Evolutionary conservation across 345 rosid genomes (phyloP).

Genomic region (Camelina neglecta): DNA sequence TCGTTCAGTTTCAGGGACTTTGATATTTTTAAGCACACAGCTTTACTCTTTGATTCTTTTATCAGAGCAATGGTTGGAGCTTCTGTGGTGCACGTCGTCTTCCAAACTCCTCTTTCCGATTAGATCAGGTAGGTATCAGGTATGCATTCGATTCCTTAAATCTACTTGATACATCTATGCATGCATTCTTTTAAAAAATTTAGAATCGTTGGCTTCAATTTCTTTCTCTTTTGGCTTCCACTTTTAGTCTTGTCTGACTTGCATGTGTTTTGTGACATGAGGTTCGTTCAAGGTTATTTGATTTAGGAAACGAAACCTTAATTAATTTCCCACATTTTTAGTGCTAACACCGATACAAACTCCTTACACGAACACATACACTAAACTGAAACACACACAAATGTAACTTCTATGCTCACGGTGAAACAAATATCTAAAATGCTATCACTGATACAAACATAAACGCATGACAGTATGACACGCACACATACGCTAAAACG

Average conservation of each 20-base stretch:
- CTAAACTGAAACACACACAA: not conserved
- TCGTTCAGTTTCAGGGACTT: not conserved
- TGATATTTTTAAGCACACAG: not conserved
- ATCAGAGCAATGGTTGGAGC: not conserved
- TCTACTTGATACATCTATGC: not conserved
- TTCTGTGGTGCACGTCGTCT: not conserved
- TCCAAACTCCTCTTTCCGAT: not conserved
- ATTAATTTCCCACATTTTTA: not conserved
- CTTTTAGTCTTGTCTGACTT: not conserved
- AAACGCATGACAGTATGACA: not conserved
- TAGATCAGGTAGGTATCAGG: not conserved
- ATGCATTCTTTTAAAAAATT: not conserved
- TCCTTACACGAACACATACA: not conserved
- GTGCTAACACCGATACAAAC: not conserved
- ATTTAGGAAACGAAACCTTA: not conserved
- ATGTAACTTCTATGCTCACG: not conserved
- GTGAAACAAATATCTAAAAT: not conserved
- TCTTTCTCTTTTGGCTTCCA: not conserved
- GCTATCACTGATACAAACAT: not conserved
- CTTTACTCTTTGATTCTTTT: not conserved
- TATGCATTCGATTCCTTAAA: not conserved
- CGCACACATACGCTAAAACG: not conserved
- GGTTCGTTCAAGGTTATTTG: not conserved
- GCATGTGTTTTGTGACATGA: not conserved
- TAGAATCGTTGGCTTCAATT: not conserved